A percentile compares a stretch with the other conserved stretches of the same genome.
These are phyloP conservation scores for Pichia ethanolica DNA, from an alignment of 805 yeast species.

Conservation along the genomic window DNA sequence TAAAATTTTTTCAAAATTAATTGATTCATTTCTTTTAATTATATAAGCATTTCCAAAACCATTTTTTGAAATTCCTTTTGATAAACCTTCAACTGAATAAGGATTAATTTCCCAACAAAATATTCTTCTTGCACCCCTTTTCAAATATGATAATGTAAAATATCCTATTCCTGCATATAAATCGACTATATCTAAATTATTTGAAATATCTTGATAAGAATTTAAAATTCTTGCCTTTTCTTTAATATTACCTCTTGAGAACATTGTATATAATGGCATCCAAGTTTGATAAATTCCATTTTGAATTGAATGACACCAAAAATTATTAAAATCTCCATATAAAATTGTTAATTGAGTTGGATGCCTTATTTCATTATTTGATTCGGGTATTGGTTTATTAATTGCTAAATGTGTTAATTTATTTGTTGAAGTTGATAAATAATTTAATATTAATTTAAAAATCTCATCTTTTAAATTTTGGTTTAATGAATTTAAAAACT, in stretches of 20 bases:
- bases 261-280: conserved; percentile 86
- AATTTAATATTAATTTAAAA: background rate
- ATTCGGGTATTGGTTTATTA: conserved; percentile 53
- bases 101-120: conserved; percentile 82
- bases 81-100: conserved; percentile 72
- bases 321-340: conserved; percentile 65
- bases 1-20: conserved; percentile 18
- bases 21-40: conserved; percentile 22
- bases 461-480: background rate
- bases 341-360: conserved; percentile 57
- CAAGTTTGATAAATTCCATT: conserved; percentile 73
- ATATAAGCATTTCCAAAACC: conserved; percentile 25
- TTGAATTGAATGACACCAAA: conserved; percentile 68
- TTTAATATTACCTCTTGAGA: conserved; percentile 77
- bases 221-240: conserved; percentile 64
- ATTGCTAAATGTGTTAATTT: conserved; percentile 52
- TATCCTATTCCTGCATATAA: conserved; percentile 84
- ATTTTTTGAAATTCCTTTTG: conserved; percentile 45
- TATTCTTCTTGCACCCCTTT: conserved; percentile 42
- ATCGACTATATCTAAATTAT: conserved; percentile 48
- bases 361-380: conserved; percentile 34
- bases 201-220: conserved; percentile 20
- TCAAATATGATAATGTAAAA: conserved; percentile 63
- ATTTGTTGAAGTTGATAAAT: conserved; percentile 7
- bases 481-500: conserved; percentile 2